Conservation (phyloP, 371 early-diverging fungal species). For the Apophysomyces sp. region DNA sequence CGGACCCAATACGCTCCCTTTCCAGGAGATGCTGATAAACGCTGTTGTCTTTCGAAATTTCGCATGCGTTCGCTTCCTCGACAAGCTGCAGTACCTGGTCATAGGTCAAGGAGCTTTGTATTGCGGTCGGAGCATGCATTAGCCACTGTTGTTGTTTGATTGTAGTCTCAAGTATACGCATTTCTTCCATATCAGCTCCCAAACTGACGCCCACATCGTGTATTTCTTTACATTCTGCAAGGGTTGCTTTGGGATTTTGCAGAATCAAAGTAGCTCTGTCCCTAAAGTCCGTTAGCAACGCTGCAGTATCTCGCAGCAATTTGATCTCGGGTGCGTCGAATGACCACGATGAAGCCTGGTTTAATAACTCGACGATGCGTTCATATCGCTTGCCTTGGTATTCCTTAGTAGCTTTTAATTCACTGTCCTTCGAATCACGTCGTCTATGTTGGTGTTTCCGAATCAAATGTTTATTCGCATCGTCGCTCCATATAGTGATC, state of each 20-base stretch:
- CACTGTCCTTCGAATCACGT: conserved; percentile 21
- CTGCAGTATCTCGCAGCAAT: conserved; percentile 5
- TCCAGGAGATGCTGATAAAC: conserved; percentile 1
- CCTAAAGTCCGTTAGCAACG: conserved; percentile 6
- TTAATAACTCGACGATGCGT: conserved; percentile 10
- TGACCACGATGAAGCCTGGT: conserved; percentile 6
- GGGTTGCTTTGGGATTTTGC: not conserved
- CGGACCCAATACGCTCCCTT: not conserved
- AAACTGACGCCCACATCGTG: conserved; percentile 7
- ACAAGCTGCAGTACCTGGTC: conserved; percentile 6
- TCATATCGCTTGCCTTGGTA: conserved; percentile 19
- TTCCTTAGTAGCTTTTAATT: conserved; percentile 24
- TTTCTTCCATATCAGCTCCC: conserved; percentile 17
- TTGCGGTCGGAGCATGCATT: conserved; percentile 3
- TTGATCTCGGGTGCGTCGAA: conserved; percentile 17
- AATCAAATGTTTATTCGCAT: conserved; percentile 16
- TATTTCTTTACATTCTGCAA: conserved; percentile 3
- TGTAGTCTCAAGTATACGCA: conserved; percentile 5
- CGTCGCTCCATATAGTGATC: conserved; percentile 16
- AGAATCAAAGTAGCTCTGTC: conserved; percentile 1
- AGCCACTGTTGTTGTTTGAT: conserved; percentile 13
- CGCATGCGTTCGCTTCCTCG: conserved; percentile 8
- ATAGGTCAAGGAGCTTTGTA: not conserved
- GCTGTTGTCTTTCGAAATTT: not conserved
- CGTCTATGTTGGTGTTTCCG: conserved; percentile 40